These are phyloP conservation scores for Aurantiochytrium sp. DNA, from an alignment of 108 stramenopile species.

Conservation along the genomic window DNA sequence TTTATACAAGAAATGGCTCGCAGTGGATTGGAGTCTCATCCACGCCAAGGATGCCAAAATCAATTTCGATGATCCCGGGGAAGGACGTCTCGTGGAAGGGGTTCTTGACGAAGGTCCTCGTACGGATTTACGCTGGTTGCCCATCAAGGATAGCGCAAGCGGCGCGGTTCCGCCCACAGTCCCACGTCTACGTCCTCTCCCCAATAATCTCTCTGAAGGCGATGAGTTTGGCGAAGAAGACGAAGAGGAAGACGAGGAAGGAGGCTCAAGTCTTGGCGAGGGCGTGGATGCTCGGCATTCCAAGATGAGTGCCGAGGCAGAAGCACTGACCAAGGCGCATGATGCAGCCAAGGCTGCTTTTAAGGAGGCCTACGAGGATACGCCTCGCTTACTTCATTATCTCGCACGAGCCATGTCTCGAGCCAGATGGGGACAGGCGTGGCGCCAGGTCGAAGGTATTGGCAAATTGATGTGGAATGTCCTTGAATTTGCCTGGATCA, in stretches of 20 bases:
- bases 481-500: background rate
- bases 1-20: background rate
- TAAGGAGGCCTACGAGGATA: background rate
- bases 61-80: background rate
- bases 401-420: background rate
- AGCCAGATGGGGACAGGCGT: background rate
- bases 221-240: background rate
- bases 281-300: no score
- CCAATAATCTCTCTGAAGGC: background rate
- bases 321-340: background rate
- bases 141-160: background rate
- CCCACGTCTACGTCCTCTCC: background rate
- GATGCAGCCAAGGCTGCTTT: background rate
- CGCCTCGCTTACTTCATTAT: background rate
- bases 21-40: background rate
- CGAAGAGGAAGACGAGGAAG: background rate
- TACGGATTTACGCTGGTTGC: background rate
- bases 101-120: background rate
- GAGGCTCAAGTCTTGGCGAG: background rate
- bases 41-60: background rate
- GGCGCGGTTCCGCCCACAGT: background rate
- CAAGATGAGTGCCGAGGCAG: no score
- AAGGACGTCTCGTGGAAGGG: background rate
- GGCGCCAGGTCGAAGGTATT: background rate
- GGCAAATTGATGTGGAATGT: constrained; percentile 5